Evolutionary conservation across 768 basidiomycete genomes (phyloP).

Genomic region (Tephrocybe sp.): DNA sequence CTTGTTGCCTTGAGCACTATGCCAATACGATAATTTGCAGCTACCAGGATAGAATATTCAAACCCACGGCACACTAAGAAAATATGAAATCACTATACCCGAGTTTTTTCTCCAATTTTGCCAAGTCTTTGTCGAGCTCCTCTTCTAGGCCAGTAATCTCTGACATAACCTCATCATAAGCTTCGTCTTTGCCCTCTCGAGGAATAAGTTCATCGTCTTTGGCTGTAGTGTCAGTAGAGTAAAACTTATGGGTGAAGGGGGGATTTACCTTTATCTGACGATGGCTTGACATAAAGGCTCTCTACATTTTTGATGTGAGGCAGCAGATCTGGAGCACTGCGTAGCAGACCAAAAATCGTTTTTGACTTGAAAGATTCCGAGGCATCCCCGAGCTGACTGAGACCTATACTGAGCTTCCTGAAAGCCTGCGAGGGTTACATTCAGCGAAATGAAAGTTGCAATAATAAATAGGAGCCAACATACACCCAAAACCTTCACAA

Average conservation of each 20-base stretch:
- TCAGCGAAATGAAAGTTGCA: background rate
- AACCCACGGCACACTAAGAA: background rate
- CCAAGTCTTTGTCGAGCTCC: conserved; percentile 64
- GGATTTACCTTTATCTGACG: conserved; percentile 54
- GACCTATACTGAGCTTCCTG: conserved; percentile 64
- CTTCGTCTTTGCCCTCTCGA: conserved; percentile 78
- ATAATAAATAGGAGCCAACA: conserved; percentile 12
- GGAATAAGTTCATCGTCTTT: conserved; percentile 79
- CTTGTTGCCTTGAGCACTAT: conserved; percentile 83
- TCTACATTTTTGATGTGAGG: conserved; percentile 72
- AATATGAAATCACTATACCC: conserved; percentile 43
- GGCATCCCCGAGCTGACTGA: conserved; percentile 58
- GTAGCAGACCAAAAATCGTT: conserved; percentile 71
- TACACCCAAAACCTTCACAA: conserved; percentile 79
- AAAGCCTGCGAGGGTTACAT: conserved; percentile 54
- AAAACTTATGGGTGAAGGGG: background rate
- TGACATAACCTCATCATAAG: conserved; percentile 72
- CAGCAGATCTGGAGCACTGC: conserved; percentile 77
- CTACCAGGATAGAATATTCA: too few species aligned
- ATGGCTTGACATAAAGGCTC: conserved; percentile 58
- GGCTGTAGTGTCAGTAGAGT: conserved; percentile 3
- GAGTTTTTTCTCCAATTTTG: conserved; percentile 61
- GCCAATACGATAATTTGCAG: conserved; percentile 34
- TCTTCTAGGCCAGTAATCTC: conserved; percentile 73
- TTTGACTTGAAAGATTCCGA: conserved; percentile 76